Conservation (phyloP, 2,329 filamentous ascomycete genomes). For the Alternaria hordeiaustralica region DNA sequence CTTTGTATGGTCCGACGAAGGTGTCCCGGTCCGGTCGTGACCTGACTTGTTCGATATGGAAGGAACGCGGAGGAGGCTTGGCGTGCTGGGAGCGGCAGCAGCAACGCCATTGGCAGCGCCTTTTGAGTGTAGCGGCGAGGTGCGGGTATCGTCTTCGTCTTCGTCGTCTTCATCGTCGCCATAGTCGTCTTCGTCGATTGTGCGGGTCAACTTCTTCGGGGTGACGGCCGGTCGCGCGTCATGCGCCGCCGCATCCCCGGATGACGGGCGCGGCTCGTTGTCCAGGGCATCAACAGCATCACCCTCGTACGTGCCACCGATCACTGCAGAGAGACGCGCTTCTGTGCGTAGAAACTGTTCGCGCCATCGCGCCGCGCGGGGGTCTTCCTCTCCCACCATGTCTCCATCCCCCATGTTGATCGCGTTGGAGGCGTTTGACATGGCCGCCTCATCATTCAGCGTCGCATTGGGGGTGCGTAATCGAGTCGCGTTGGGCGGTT, state of each 20-base stretch:
- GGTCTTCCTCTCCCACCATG: constrained; percentile 54
- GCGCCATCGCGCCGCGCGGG: constrained; percentile 66
- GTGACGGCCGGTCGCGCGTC: constrained; percentile 56
- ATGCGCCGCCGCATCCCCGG: constrained; percentile 45
- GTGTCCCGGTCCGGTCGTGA: constrained; percentile 64
- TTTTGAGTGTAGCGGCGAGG: constrained; percentile 59
- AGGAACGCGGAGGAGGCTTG: constrained; percentile 68
- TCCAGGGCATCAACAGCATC: constrained; percentile 34
- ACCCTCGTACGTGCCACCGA: constrained; percentile 56
- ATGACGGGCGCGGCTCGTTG: constrained; percentile 28
- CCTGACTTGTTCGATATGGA: constrained; percentile 68
- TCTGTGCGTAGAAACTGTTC: constrained; percentile 80
- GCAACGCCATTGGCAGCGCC: constrained; percentile 61
- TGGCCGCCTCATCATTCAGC: constrained; percentile 52
- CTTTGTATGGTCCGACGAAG: constrained; percentile 66
- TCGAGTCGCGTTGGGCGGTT: constrained; percentile 44
- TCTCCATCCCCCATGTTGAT: constrained; percentile 49
- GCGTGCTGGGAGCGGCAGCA: constrained; percentile 65
- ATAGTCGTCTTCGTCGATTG: constrained; percentile 85
- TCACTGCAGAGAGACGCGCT: constrained; percentile 77
- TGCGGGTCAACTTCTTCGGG: constrained; percentile 76
- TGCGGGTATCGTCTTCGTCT: constrained; percentile 49
- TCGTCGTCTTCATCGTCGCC: constrained; percentile 76
- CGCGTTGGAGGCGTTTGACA: constrained; percentile 48
- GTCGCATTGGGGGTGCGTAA: constrained; percentile 51